These are phyloP conservation scores for Jamesozyma piceae DNA, from an alignment of 805 yeast genomes.

Conservation along the genomic window DNA sequence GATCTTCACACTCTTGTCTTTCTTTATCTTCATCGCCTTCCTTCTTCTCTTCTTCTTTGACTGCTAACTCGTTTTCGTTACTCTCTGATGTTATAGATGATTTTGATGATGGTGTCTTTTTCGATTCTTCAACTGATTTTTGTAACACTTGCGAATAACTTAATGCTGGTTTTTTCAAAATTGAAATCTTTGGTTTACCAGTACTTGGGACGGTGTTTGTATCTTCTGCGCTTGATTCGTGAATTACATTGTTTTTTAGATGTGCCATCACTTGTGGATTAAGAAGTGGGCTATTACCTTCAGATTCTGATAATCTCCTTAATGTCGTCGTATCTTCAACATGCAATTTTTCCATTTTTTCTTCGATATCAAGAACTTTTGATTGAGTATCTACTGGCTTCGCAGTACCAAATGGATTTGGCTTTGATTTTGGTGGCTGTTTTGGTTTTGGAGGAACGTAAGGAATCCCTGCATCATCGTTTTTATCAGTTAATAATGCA, in stretches of 20 bases:
- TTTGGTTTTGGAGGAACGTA: slow-evolving; percentile 22
- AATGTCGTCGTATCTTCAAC: slow-evolving; percentile 37
- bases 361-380: slow-evolving; percentile 55
- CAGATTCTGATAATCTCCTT: slow-evolving; percentile 17
- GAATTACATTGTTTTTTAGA: not conserved
- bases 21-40: not conserved
- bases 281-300: not conserved
- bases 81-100: not conserved
- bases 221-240: not conserved
- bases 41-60: not conserved
- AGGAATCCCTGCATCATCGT: slow-evolving; percentile 21
- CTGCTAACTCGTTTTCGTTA: not conserved
- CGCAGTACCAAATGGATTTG: slow-evolving; percentile 76
- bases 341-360: slow-evolving; percentile 33
- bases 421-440: slow-evolving; percentile 31
- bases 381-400: slow-evolving; percentile 74
- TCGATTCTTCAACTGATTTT: slow-evolving; percentile 20
- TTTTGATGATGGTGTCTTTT: slow-evolving; percentile 5
- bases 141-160: slow-evolving; percentile 24
- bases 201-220: not conserved
- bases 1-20: slow-evolving; percentile 59
- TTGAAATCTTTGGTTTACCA: slow-evolving; percentile 12
- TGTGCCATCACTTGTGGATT: not conserved
- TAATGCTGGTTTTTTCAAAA: slow-evolving; percentile 16
- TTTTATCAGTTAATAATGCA: slow-evolving; percentile 20